Evolutionary conservation across 352 stramenopile species (phyloP).

Genomic region (Phytophthora boehmeriae): DNA sequence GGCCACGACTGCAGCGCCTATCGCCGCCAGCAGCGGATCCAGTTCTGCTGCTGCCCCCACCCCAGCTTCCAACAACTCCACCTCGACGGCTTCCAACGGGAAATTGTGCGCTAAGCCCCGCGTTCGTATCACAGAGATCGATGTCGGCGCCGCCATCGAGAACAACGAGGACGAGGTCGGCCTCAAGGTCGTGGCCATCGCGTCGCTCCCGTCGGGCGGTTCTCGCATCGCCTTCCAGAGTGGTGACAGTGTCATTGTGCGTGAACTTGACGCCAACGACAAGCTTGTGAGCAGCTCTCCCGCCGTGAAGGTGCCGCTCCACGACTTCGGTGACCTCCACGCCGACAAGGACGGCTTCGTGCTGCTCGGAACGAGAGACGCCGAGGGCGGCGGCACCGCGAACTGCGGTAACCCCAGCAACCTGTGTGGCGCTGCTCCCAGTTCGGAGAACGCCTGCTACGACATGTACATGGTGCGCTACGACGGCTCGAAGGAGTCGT

Average conservation of each 20-base stretch:
- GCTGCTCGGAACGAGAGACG: constrained; percentile 40
- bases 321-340: constrained; percentile 54
- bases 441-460: constrained; percentile 37
- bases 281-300: constrained; percentile 33
- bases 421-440: constrained; percentile 41
- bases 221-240: constrained; percentile 52
- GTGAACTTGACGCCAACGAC: constrained; percentile 46
- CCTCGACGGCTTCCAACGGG: too few species aligned
- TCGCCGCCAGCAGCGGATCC: background rate
- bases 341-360: constrained; percentile 51
- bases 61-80: constrained; percentile 3
- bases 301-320: constrained; percentile 22
- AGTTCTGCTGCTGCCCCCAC: background rate
- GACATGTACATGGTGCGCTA: constrained; percentile 56
- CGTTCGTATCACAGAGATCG: constrained; percentile 39
- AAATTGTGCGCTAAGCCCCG: constrained; percentile 41
- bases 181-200: constrained; percentile 49
- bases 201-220: constrained; percentile 40
- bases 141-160: constrained; percentile 36
- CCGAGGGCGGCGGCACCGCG: constrained; percentile 43
- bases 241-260: constrained; percentile 36
- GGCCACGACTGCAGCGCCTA: constrained; percentile 1
- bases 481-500: constrained; percentile 42
- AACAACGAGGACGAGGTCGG: constrained; percentile 45
- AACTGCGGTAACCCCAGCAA: constrained; percentile 53